Evolutionary conservation across 108 stramenopile genomes (phyloP), one percentile per base, ranked within the genome.

Genomic region (Schizochytrium sp.): DNA sequence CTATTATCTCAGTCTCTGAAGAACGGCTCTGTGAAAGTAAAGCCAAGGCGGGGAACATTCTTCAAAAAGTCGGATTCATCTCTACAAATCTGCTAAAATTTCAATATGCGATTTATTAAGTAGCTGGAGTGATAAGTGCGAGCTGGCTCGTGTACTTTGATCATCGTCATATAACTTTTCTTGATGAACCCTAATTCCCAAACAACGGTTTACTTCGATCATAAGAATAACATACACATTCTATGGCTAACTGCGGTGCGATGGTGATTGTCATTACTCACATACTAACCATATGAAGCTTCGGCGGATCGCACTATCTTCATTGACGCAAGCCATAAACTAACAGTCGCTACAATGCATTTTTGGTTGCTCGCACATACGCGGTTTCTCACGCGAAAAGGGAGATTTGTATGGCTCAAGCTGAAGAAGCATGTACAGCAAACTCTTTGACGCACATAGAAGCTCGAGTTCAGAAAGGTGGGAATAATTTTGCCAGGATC

Each of bases 181-280:
- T 95, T 72, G 95, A 95, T 64, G 95, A 95, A 57, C 95, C 95
- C 50, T 93, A 92, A n/a, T 95, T 95, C 90, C 88, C 94, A 89
- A 94, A 95, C 61, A 59, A 10, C 5, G 61, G 40, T 12, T 92
- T 93, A 3, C 91, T 87, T 3, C 56, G 87, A 56, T 95, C 94
- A 94, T 44, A 94, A 4, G 87, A 93, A 15, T 45, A 87, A 55
- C 64, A 76, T 49, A 47, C 45, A 19, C 44, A 89, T 4, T 50
- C 46, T 38, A 49, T 90, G 46, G 89, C 92, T 4, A 89, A 72
- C 19, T 12, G 89, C 19, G 61, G 91, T 47, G 59, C 91, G 56
- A 94, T 95, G 50, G 90, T 95, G 40, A 7, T 95, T 3, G 41
- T 95, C 10, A 94, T 95, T 56, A 93, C 94, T 0, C 95, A 95